phyloP scores from a whole-genome alignment of 2,329 filamentous ascomycete genomes.

The Alternaria metachromatica region DNA sequence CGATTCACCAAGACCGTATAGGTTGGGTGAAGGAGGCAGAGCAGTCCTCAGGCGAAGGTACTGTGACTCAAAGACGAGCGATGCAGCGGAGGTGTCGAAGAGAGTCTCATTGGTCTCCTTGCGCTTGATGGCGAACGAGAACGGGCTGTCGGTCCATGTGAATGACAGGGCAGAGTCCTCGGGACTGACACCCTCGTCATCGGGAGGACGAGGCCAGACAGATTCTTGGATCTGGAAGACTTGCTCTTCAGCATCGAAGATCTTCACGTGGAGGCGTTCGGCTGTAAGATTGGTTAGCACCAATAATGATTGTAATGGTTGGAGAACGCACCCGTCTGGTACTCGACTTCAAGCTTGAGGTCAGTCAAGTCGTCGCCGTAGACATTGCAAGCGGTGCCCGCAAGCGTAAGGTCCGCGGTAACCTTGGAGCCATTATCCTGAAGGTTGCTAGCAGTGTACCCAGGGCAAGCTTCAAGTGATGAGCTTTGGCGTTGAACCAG shows the following conservation, averaged over 20 bases:
- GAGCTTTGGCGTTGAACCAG: slow-evolving; percentile 27
- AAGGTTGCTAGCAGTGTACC: slow-evolving; percentile 70
- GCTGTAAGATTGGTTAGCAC: slow-evolving; percentile 50
- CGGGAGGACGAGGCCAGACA: slow-evolving; percentile 67
- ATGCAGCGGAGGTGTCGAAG: slow-evolving; percentile 73
- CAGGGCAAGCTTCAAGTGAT: slow-evolving; percentile 61
- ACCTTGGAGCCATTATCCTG: slow-evolving; percentile 60
- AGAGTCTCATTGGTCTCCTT: slow-evolving; percentile 64
- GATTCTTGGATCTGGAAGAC: slow-evolving; percentile 77
- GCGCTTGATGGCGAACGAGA: slow-evolving; percentile 70
- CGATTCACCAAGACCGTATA: slow-evolving; percentile 82
- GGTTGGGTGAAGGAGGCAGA: slow-evolving; percentile 69
- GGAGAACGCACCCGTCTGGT: slow-evolving; percentile 61
- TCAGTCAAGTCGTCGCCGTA: slow-evolving; percentile 64
- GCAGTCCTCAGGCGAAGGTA: slow-evolving; percentile 75
- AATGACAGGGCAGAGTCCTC: slow-evolving; percentile 60
- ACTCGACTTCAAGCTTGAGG: slow-evolving; percentile 64
- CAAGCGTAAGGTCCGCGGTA: slow-evolving; percentile 72
- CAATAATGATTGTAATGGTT: neutral
- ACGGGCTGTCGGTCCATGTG: slow-evolving; percentile 63
- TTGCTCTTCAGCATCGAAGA: slow-evolving; percentile 70
- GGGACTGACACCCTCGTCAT: slow-evolving; percentile 32
- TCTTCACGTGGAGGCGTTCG: slow-evolving; percentile 72
- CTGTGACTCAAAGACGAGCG: slow-evolving; percentile 76
- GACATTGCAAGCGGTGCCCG: slow-evolving; percentile 67